These are phyloP conservation scores for Kluyveromyces marxianus DNA, from an alignment of 1,139 yeast species.

Conservation along the genomic window DNA sequence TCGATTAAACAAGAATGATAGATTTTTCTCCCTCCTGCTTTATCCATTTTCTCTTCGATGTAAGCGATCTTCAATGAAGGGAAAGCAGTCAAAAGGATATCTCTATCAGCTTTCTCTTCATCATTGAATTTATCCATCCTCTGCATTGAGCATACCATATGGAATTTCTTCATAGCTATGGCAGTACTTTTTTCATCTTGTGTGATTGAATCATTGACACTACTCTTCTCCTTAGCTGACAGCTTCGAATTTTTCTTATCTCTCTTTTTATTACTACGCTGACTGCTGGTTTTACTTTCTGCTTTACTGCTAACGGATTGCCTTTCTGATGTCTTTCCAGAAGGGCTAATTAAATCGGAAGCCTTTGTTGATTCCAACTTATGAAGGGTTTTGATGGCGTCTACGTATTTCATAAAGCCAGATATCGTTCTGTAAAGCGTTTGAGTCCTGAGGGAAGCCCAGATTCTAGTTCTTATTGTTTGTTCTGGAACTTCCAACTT, in stretches of 20 bases:
- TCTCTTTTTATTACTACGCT: conserved; percentile 38
- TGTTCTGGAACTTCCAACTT: conserved; percentile 71
- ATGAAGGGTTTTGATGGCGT: conserved; percentile 63
- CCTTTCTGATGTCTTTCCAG: background rate
- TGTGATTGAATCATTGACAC: too few species aligned
- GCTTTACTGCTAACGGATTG: background rate
- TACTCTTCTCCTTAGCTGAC: conserved; percentile 19
- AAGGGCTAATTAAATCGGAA: conserved; percentile 29
- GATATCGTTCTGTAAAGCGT: conserved; percentile 68
- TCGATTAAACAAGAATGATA: conserved; percentile 64
- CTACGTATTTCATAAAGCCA: conserved; percentile 72
- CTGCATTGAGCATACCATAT: conserved; percentile 69
- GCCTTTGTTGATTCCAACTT: conserved; percentile 62
- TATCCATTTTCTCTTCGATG: conserved; percentile 59
- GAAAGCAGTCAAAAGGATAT: conserved; percentile 61
- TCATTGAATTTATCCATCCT: conserved; percentile 57
- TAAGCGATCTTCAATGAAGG: conserved; percentile 69
- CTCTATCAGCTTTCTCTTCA: conserved; percentile 64
- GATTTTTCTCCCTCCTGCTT: conserved; percentile 54
- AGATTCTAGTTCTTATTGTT: conserved; percentile 65
- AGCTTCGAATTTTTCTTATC: conserved; percentile 34
- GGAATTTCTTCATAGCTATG: conserved; percentile 54
- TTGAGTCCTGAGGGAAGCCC: conserved; percentile 72
- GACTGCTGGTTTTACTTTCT: background rate
- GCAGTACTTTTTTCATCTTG: conserved; percentile 38